Evolutionary conservation across 2,329 filamentous ascomycete species (phyloP).

Genomic region (Ophiostoma triangulosporum): DNA sequence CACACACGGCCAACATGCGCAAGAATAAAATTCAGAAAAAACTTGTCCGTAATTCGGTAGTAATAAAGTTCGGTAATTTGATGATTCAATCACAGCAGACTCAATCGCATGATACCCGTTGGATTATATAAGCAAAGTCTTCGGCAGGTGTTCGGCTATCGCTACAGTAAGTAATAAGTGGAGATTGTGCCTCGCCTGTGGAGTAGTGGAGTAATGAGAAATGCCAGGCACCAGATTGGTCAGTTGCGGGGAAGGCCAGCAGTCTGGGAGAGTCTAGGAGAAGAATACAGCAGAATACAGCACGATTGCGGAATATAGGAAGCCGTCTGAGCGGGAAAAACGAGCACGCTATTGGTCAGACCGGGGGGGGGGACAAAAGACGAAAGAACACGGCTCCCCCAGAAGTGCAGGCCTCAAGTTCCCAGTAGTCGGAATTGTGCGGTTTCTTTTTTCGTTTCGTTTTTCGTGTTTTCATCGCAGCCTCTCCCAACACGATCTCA

Average conservation of each 20-base stretch:
- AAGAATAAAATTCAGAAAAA: no score
- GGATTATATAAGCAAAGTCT: no score
- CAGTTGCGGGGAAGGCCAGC: background rate
- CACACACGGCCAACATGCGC: no score
- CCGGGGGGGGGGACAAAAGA: background rate
- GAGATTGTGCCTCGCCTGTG: background rate
- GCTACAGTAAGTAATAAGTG: background rate
- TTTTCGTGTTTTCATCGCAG: constrained; percentile 3
- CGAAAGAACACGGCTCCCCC: background rate
- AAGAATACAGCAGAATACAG: background rate
- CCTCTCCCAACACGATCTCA: background rate
- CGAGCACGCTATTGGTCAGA: constrained; percentile 10
- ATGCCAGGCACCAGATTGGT: constrained; percentile 14
- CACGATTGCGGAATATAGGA: background rate
- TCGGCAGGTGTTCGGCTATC: no score
- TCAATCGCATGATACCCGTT: no score
- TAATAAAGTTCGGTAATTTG: no score
- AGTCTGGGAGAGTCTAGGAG: background rate
- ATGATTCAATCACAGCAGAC: no score
- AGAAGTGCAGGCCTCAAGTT: background rate
- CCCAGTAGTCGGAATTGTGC: constrained; percentile 13
- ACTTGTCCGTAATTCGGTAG: no score
- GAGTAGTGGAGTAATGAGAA: constrained; percentile 15
- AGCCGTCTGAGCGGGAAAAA: background rate
- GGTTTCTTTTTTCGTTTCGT: constrained; percentile 10